Conservation (phyloP, 192 early-diverging fungal species). For the Entophlyctis luteolus region DNA sequence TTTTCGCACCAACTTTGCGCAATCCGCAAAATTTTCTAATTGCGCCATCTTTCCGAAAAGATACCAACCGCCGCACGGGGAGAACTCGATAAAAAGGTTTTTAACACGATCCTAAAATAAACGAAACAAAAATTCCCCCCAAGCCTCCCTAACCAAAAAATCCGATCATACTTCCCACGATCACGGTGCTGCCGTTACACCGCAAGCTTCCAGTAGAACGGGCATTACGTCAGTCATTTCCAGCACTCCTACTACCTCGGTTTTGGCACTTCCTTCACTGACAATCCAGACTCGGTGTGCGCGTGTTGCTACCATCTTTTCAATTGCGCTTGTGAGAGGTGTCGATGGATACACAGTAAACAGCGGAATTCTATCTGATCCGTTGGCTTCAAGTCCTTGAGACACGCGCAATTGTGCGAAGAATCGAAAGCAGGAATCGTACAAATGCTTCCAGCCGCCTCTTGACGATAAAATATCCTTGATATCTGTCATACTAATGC, state of each 20-base stretch:
- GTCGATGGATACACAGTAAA: conserved; percentile 45
- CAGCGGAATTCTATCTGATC: conserved; percentile 32
- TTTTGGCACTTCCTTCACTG: conserved; percentile 22
- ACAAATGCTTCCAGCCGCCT: conserved; percentile 42
- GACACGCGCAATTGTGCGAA: conserved; percentile 36
- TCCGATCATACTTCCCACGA: no score
- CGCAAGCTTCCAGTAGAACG: neutral
- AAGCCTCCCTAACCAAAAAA: no score
- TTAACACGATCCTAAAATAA: no score
- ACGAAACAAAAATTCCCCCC: no score
- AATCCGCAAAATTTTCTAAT: no score
- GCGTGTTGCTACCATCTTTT: conserved; percentile 51
- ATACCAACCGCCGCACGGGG: no score
- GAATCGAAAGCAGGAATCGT: conserved; percentile 38
- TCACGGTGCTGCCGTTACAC: neutral
- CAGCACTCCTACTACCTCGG: conserved; percentile 43
- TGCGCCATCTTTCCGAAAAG: no score
- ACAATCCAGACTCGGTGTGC: conserved; percentile 53
- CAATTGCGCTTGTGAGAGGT: conserved; percentile 43
- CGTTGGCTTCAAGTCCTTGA: conserved; percentile 36
- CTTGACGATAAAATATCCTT: conserved; percentile 42
- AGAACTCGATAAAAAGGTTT: no score
- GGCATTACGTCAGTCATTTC: conserved; percentile 43
- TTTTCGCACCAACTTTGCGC: no score
- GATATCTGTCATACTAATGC: conserved; percentile 47